Base-by-base conservation (phyloP, 164 flowering plant genomes). In the Chimonanthus praecox region DNA sequence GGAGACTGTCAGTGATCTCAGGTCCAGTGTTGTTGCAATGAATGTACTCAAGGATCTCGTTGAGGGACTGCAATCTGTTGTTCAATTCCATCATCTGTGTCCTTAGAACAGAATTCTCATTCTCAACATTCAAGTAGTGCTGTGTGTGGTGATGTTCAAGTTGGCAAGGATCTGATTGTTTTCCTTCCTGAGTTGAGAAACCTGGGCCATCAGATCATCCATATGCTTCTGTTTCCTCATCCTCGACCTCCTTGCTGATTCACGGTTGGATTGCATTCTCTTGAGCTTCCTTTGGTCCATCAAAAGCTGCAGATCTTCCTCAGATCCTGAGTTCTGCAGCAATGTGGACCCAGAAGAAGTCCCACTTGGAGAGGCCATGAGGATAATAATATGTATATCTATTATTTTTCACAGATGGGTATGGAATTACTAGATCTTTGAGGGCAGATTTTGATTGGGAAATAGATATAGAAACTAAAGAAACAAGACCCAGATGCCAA, bases 211-310 rank as follows among this genome's bases (percentile, higher is more conserved):
- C 75, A 94, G 81, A 67, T 90, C 94, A 72, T 92, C 94, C 83
- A 92, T 54, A 61, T 88, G 96, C 85, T 89, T 86, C 85, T 92
- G 94, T 71, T 94, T 94, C 61, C 92, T 73, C 89, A 87, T 82
- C 82, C 98, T 77, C 15, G 97, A 92, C 45, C 98, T 76, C 76
- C 93, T 79, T n/a, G 98, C 98, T 6, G 98, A 92, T 77, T 92
- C 97, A 0, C 98, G 89, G 79, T 94, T 94, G 33, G 98, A 94
- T 64, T 77, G 76, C 98, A 87, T 94, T 78, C 98, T 80, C 79
- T 89, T 92, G 79, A 79, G 75, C 48, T 90, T 92, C 66, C 96
- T 88, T 49, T 82, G 82, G 67, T 92, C 91, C 87, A 84, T 82
- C 76, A 82, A 21, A 1, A 51, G 75, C 81, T 81, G 83, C 49